Conservation (phyloP, 2,329 filamentous ascomycete genomes). For the Corinectria fuckeliana region DNA sequence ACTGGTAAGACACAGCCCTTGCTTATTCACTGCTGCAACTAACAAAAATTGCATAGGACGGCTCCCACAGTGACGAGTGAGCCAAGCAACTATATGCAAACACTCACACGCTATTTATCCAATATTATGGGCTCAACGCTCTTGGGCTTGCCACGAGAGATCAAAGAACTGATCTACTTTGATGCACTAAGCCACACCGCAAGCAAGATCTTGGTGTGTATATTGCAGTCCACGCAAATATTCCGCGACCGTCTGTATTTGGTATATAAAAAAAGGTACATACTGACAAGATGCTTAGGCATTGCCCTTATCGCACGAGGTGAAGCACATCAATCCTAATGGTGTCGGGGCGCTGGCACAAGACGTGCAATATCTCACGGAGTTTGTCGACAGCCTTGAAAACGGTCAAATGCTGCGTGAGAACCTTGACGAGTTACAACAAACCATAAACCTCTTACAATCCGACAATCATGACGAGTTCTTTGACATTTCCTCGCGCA, state of each 20-base stretch:
- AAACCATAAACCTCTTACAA: slow-evolving; percentile 89
- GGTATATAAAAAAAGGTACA: not conserved
- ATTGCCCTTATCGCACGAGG: slow-evolving; percentile 77
- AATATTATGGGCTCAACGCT: slow-evolving; percentile 98
- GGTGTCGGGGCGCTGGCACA: slow-evolving; percentile 81
- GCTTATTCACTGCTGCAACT: slow-evolving; percentile 14
- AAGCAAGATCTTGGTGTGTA: slow-evolving; percentile 76
- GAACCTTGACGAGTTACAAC: slow-evolving; percentile 90
- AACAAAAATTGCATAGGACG: slow-evolving; percentile 47
- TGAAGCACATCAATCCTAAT: slow-evolving; percentile 86
- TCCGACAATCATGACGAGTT: slow-evolving; percentile 94
- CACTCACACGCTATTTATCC: slow-evolving; percentile 87
- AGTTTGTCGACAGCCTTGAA: slow-evolving; percentile 86
- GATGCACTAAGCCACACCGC: slow-evolving; percentile 92
- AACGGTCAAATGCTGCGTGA: slow-evolving; percentile 85
- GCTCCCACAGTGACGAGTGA: slow-evolving; percentile 67
- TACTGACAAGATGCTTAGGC: slow-evolving; percentile 53
- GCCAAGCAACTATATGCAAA: slow-evolving; percentile 94
- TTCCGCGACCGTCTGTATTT: not conserved
- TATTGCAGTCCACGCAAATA: not conserved
- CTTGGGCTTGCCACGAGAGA: slow-evolving; percentile 89
- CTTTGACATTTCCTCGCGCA: slow-evolving; percentile 87
- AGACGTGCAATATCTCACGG: slow-evolving; percentile 82
- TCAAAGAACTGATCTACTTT: slow-evolving; percentile 98
- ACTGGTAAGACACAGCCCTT: slow-evolving; percentile 66